Conservation (phyloP, 176 grass and related monocot genomes). For the Olyra latifolia region DNA sequence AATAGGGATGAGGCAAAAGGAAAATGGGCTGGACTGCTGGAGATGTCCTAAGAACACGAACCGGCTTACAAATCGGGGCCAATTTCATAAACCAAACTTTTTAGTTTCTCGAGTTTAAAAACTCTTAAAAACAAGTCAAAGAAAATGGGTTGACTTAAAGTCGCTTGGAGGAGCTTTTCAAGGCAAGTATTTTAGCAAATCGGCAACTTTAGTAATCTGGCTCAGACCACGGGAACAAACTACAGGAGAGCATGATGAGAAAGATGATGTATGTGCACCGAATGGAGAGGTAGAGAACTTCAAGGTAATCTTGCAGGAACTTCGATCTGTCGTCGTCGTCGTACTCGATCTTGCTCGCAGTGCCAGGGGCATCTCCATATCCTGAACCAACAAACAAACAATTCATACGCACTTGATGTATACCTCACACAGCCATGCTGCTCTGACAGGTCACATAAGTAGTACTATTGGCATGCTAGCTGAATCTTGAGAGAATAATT, state of each 20-base stretch:
- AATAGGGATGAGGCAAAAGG: no score
- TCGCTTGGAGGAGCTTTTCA: no score
- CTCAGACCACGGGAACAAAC: neutral
- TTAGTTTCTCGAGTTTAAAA: no score
- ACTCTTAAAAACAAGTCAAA: no score
- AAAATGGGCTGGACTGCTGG: no score
- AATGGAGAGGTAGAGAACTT: constrained; percentile 28
- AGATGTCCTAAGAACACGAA: no score
- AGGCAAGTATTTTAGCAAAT: no score
- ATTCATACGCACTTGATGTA: neutral
- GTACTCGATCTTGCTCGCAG: neutral
- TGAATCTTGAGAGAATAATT: neutral
- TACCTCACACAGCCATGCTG: neutral
- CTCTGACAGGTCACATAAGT: neutral
- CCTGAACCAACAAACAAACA: constrained; percentile 20
- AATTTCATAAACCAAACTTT: no score
- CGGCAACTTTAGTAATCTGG: no score
- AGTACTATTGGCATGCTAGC: neutral
- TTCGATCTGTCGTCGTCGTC: constrained; percentile 19
- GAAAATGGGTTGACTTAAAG: no score
- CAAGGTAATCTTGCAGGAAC: constrained; percentile 29
- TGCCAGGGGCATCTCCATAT: neutral
- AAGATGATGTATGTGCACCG: neutral
- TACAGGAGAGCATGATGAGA: no score
- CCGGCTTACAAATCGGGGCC: no score